Percentiles rank a stretch among this genome's conserved stretches.
Evolutionary conservation across 176 grass and related monocot genomes (phyloP).

Genomic region (Panicum miliaceum): DNA sequence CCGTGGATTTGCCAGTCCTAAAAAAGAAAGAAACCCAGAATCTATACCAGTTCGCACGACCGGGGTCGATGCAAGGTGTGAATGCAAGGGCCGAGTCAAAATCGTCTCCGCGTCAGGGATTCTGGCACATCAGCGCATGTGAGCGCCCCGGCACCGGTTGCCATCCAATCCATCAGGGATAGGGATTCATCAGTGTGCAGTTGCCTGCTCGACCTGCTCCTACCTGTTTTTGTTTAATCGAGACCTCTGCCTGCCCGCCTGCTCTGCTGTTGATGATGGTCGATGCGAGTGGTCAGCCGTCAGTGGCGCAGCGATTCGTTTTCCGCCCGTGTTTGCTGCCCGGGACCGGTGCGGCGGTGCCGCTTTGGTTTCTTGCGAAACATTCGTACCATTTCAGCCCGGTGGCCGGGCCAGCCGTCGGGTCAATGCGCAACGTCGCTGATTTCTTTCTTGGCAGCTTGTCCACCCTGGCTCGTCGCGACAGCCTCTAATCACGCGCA

Average conservation of each 20-base stretch:
- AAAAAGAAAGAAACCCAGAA: not conserved
- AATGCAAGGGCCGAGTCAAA: not conserved
- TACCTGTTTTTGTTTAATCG: not conserved
- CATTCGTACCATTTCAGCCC: not conserved
- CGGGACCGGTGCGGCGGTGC: not conserved
- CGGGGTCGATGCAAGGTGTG: not conserved
- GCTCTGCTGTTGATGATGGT: not conserved
- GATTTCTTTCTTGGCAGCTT: not conserved
- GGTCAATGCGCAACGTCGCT: slow-evolving; percentile 9
- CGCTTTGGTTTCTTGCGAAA: not conserved
- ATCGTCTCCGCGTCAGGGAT: not conserved
- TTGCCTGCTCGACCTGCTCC: not conserved
- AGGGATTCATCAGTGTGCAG: not conserved
- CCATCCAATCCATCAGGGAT: not conserved
- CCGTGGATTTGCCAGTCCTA: not conserved
- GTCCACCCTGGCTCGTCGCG: not conserved
- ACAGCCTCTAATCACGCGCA: not conserved
- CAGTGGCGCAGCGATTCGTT: slow-evolving; percentile 14
- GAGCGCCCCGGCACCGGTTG: not conserved
- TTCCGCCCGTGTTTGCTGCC: not conserved
- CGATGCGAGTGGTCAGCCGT: not conserved
- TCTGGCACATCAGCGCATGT: slow-evolving; percentile 5
- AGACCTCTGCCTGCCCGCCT: not conserved
- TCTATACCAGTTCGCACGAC: not conserved
- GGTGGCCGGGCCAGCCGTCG: not conserved